Evolutionary conservation across 2,329 filamentous ascomycete species (phyloP), one percentile per base, ranked within the genome.

Genomic region (Colletotrichum sp.): DNA sequence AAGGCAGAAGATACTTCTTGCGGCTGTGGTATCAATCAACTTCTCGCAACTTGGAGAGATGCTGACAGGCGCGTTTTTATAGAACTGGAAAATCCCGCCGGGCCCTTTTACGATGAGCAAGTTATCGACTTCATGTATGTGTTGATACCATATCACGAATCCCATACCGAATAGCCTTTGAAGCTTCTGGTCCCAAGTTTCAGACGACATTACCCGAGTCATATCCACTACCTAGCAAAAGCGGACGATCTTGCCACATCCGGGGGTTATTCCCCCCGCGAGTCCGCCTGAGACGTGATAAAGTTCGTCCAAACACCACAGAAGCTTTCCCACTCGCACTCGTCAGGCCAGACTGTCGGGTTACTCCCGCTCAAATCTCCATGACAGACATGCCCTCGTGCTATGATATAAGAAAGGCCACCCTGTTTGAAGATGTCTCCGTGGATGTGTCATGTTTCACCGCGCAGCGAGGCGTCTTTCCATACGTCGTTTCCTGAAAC

Each of bases 61-160:
- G 8, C 36, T 13, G 44, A 6, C 0, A 2, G 6, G 3, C n/a
- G 44, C 12, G 44, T 52, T 2, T 52, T 52, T 52, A 52, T 52
- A 21, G 0, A 3, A 4, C 1, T 8, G n/a, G 3, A 7, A 4
- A 52, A 3, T 5, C 12, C n/a, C 44, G 6, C 4, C 44, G 44
- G 44, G 12, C n/a, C n/a, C n/a, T 52, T 52, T 52, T 8, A 2
- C 44, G 2, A 52, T 6, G n/a, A 13, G 10, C 44, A 13, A 21
- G n/a, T 52, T 13, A 21, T 52, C 18, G 9, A 49, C n/a, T n/a
- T n/a, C n/a, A n/a, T 3, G n/a, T n/a, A 49, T 13, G 0, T 13
- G 2, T 5, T 21, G n/a, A 21, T 3, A 13, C 44, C n/a, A 21
- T 10, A 21, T 52, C 44, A 0, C 44, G 16, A 21, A 21, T 52